Evolutionary conservation across 371 early-diverging fungal genomes (phyloP).

Genomic region (Dinochytrium kinnereticum): DNA sequence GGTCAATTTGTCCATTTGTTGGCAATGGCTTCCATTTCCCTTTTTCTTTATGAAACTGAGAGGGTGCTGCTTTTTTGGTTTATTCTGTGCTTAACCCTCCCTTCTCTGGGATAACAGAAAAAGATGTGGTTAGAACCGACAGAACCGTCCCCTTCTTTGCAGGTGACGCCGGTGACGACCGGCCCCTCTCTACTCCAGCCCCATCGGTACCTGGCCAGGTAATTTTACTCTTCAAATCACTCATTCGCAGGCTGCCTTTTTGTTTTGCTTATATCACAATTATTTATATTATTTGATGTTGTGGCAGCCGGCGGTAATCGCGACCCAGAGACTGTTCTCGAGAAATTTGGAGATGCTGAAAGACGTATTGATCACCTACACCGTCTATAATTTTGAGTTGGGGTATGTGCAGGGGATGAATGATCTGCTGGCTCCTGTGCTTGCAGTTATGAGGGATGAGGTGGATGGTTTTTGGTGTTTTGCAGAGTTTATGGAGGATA

Average conservation of each 20-base stretch:
- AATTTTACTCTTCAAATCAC: not conserved
- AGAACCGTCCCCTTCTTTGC: conserved; percentile 79
- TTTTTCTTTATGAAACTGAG: conserved; percentile 13
- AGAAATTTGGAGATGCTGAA: conserved; percentile 78
- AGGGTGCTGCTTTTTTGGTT: not conserved
- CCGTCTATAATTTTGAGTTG: conserved; percentile 71
- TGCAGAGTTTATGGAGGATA: conserved; percentile 83
- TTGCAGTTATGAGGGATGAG: conserved; percentile 87
- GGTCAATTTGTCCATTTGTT: conserved; percentile 8
- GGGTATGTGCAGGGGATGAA: conserved; percentile 98
- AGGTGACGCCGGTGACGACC: conserved; percentile 59
- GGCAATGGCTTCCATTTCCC: not conserved
- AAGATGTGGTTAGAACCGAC: conserved; percentile 94
- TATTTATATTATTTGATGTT: no score
- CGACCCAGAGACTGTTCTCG: conserved; percentile 33
- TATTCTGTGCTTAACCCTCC: not conserved
- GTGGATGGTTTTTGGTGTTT: conserved; percentile 93
- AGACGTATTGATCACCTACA: conserved; percentile 89
- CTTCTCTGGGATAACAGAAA: conserved; percentile 60
- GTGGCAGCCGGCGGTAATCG: not conserved
- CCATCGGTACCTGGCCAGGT: not conserved
- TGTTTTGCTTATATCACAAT: not conserved
- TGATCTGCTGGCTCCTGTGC: conserved; percentile 86
- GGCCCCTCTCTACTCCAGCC: conserved; percentile 17
- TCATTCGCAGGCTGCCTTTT: not conserved